Base-by-base conservation (phyloP, 495 filamentous ascomycete species). In the Aspergillus wentii region DNA sequence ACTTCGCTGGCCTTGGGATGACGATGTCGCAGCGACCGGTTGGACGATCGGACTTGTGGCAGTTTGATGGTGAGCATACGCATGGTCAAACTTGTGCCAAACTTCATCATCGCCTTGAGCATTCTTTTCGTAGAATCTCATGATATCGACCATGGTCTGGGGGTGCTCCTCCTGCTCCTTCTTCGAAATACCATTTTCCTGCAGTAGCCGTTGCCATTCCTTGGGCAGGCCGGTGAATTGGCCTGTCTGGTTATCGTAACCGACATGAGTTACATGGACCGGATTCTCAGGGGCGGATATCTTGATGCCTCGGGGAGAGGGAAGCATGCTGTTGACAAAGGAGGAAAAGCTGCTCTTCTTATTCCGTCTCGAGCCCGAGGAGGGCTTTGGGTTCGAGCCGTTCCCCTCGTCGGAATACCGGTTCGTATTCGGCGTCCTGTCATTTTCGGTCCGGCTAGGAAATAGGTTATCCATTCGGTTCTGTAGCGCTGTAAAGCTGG, bases 251-350 rank as follows among this genome's bases (percentile, higher is more conserved):
- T 94, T 94, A 61, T 98, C 90, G 59, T 95, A 95, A 33, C 94
- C 90, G 38, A 98, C 92, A 56, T 98, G 92, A 29, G 94, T 98
- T 37, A 98, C 84, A 59, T 98, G 92, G 18, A 97, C 88, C 8
- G 94, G 94, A 56, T 98, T 96, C 61, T 95, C 89, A 28, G 92
- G 92, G 7, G 86, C 83, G 5, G 92, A 97, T 44, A 98, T 97
- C 53, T 94, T 83, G 22, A 92, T 84, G 43, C 85, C 85, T 47
- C 88, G 84, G 27, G 86, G 92, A 17, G 87, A 91, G 23, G 92
- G 88, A 31, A 97, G 76, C 61, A 96, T 75, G 62, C 84, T 91
- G 52, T 82, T 95, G 76, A 98, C 82, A 56, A 97, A 94, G 49
- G 83, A 89, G 2, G 91, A 95, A 55, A 98, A 94, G 38, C 88